These are phyloP conservation scores for Aspergillus fijiensis DNA, from an alignment of 2,329 filamentous ascomycete species.

Conservation along the genomic window DNA sequence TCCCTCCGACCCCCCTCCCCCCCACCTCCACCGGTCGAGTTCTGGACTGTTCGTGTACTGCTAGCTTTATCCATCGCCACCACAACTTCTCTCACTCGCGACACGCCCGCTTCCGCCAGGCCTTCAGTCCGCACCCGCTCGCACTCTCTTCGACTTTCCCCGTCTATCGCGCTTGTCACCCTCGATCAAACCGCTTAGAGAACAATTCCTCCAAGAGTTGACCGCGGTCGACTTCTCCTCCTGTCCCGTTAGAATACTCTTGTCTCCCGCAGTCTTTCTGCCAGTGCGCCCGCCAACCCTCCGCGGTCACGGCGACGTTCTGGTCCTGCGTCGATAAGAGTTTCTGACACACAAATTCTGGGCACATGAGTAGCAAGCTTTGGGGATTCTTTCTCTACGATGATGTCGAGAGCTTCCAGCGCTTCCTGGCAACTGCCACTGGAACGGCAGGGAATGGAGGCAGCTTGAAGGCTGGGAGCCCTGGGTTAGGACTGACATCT, in stretches of 20 bases:
- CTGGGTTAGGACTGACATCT: conserved; percentile 29
- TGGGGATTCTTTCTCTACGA: conserved; percentile 97
- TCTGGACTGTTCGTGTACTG: conserved; percentile 5
- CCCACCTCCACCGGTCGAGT: conserved; percentile 12
- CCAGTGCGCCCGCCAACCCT: conserved; percentile 71
- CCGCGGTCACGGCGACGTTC: conserved; percentile 88
- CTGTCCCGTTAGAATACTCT: conserved; percentile 27
- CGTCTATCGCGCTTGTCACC: not conserved
- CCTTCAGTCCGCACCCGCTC: not conserved
- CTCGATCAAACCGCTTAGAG: not conserved
- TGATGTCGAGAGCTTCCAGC: conserved; percentile 93
- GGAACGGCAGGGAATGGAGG: conserved; percentile 43
- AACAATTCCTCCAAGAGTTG: conserved; percentile 18
- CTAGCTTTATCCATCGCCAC: conserved; percentile 23
- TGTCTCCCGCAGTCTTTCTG: conserved; percentile 59
- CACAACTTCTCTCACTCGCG: conserved; percentile 12
- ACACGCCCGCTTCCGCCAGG: conserved; percentile 3
- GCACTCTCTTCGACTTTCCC: not conserved
- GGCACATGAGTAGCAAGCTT: conserved; percentile 91
- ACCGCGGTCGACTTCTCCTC: conserved; percentile 13
- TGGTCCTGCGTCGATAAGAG: conserved; percentile 56
- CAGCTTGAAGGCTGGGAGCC: conserved; percentile 31
- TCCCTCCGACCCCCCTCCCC: not conserved
- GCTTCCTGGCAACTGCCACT: conserved; percentile 73
- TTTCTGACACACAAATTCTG: conserved; percentile 36